Evolutionary conservation across 352 stramenopile genomes (phyloP).

Genomic region (Globisporangium apiculatum): DNA sequence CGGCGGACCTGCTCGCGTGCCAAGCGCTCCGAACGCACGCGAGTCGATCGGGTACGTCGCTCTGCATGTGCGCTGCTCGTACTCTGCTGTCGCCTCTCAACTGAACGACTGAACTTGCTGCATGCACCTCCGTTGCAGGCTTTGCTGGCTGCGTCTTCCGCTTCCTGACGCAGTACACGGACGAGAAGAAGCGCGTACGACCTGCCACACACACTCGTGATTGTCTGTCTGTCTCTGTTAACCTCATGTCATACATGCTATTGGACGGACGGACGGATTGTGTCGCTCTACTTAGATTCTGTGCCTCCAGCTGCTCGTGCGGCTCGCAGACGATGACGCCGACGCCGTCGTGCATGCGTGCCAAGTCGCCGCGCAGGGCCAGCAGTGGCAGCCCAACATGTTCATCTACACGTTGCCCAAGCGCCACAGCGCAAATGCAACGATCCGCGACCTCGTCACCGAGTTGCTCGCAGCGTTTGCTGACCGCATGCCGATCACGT

Average conservation of each 20-base stretch:
- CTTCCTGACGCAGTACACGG: slow-evolving; percentile 41
- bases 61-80: not conserved
- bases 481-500: slow-evolving; percentile 47
- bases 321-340: slow-evolving; percentile 45
- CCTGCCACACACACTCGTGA: not conserved
- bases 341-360: slow-evolving; percentile 40
- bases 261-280: not conserved
- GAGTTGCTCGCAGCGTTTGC: slow-evolving; percentile 40
- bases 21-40: slow-evolving; percentile 29
- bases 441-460: slow-evolving; percentile 30
- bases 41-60: slow-evolving; percentile 34
- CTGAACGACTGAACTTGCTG: not conserved
- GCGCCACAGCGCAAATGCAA: slow-evolving; percentile 44
- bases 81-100: not conserved
- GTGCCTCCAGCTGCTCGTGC: slow-evolving; percentile 45
- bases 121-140: slow-evolving; percentile 17
- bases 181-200: slow-evolving; percentile 51
- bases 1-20: slow-evolving; percentile 44
- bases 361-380: slow-evolving; percentile 56
- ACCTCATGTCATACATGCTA: not conserved
- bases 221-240: not conserved
- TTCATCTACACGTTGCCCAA: slow-evolving; percentile 75
- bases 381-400: slow-evolving; percentile 72
- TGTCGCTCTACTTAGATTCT: slow-evolving; percentile 25
- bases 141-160: slow-evolving; percentile 56